Percentiles rank a stretch among this genome's conserved stretches.
These are phyloP conservation scores for Globomyces sp. DNA, from an alignment of 371 early-diverging fungal genomes.

Conservation along the genomic window DNA sequence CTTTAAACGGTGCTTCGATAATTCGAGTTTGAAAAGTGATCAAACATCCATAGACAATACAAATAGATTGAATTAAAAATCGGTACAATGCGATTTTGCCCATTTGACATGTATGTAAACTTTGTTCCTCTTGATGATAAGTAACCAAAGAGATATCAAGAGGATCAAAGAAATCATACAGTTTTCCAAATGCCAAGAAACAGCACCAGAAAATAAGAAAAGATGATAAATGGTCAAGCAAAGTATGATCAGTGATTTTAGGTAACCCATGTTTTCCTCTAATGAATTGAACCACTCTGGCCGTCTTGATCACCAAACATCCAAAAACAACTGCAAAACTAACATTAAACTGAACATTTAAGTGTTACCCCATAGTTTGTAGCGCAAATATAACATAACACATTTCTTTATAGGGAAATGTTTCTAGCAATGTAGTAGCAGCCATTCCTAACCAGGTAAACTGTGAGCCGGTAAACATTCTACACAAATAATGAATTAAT, in stretches of 20 bases:
- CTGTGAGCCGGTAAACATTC: neutral
- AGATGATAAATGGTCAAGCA: neutral
- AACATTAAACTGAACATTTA: neutral
- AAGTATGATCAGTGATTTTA: neutral
- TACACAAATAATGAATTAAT: neutral
- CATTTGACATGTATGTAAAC: too few species aligned
- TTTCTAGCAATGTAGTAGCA: neutral
- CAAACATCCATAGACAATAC: too few species aligned
- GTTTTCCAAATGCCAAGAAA: too few species aligned
- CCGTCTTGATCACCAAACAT: neutral
- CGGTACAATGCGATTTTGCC: too few species aligned
- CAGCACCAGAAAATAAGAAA: too few species aligned
- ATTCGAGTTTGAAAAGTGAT: too few species aligned
- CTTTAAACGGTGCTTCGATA: too few species aligned
- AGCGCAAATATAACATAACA: constrained; percentile 6
- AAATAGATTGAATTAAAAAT: too few species aligned
- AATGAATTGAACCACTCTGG: neutral
- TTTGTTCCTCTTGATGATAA: too few species aligned
- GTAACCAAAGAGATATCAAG: too few species aligned
- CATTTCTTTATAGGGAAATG: neutral
- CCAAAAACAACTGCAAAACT: constrained; percentile 12
- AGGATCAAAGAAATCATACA: too few species aligned
- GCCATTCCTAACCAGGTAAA: constrained; percentile 5
- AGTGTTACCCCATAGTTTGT: constrained; percentile 6
- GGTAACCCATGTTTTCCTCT: neutral